phyloP scores from a whole-genome alignment of 176 grass and related monocot species.

The Bothriochloa decipiens region DNA sequence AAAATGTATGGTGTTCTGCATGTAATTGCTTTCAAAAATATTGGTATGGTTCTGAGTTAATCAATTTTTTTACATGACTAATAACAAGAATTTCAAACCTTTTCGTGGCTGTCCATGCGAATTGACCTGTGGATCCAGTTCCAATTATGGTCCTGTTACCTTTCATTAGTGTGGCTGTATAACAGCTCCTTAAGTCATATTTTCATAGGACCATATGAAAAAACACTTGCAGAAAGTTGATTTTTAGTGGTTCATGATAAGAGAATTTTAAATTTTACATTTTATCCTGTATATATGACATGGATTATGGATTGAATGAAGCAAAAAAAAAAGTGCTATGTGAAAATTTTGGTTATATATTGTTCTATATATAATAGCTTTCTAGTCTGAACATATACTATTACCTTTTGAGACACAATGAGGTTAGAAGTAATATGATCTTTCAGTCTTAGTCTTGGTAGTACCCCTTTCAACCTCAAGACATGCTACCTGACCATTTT shows the following conservation, averaged over 20 bases:
- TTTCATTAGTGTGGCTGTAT: not conserved
- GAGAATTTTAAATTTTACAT: not conserved
- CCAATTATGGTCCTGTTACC: not conserved
- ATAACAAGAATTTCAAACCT: slow-evolving; percentile 1
- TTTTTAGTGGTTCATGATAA: not conserved
- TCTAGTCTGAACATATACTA: not conserved
- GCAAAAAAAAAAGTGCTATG: not conserved
- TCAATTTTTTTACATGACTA: not conserved
- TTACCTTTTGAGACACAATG: not conserved
- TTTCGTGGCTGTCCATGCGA: not conserved
- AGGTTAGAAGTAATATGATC: not conserved
- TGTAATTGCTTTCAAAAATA: not conserved
- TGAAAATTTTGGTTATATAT: not conserved
- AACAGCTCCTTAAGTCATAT: not conserved
- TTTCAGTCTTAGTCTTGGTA: not conserved
- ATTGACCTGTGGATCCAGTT: not conserved
- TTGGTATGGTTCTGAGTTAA: not conserved
- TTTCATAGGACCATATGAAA: not conserved
- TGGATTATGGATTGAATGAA: slow-evolving; percentile 29
- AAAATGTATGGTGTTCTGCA: not conserved
- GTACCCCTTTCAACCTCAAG: slow-evolving; percentile 11
- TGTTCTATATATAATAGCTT: slow-evolving; percentile 3
- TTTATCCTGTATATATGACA: not conserved
- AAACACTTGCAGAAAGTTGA: slow-evolving; percentile 7
- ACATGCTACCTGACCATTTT: slow-evolving; percentile 20